Evolutionary conservation across 179 eudicot genomes (phyloP).

Genomic region (Beta corolliflora): DNA sequence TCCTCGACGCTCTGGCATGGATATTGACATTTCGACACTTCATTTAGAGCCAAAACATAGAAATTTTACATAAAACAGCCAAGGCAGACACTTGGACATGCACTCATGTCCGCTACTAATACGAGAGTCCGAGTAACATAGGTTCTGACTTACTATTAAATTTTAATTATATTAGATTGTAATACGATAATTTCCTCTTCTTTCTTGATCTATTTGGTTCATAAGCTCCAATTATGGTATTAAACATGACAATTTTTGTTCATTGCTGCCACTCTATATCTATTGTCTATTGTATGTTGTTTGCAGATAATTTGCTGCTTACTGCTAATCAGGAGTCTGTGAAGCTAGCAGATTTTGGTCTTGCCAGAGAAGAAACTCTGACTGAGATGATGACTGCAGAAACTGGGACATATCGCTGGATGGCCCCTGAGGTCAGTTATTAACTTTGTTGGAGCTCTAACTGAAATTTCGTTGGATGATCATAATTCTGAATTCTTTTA

Average conservation of each 20-base stretch:
- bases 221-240: neutral
- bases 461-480: neutral
- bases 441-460: constrained; percentile 4
- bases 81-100: too few species aligned
- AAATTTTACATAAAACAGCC: too few species aligned
- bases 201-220: neutral
- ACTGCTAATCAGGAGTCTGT: constrained; percentile 85
- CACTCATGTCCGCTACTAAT: too few species aligned
- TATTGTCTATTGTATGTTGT: constrained; percentile 22
- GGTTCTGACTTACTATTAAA: neutral
- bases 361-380: constrained; percentile 96
- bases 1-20: too few species aligned
- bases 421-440: constrained; percentile 94
- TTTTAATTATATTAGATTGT: neutral
- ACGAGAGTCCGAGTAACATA: too few species aligned
- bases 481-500: neutral
- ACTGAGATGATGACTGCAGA: constrained; percentile 99
- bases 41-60: too few species aligned
- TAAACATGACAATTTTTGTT: neutral
- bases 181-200: neutral
- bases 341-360: constrained; percentile 98
- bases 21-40: too few species aligned
- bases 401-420: constrained; percentile 98
- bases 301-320: constrained; percentile 94
- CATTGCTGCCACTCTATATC: constrained; percentile 17